Percentiles rank a stretch among this genome's conserved stretches.
Conservation (phyloP, 177 flowering plant species). For the Vitis hybrid region DNA sequence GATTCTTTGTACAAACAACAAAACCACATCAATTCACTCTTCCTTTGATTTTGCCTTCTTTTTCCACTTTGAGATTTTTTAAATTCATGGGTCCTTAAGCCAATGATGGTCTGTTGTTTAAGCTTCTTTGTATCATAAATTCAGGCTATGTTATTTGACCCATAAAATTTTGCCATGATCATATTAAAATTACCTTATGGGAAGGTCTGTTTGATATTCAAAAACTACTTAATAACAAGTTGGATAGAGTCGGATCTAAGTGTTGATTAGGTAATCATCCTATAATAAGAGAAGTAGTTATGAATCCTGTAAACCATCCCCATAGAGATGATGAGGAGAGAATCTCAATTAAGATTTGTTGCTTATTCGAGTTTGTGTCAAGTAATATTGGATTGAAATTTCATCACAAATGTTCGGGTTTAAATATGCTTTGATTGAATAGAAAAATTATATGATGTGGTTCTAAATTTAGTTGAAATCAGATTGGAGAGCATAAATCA, state of each 20-base stretch:
- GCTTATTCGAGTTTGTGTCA: too few species aligned
- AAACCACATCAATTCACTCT: background rate
- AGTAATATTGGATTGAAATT: too few species aligned
- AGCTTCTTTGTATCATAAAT: too few species aligned
- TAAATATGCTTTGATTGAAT: too few species aligned
- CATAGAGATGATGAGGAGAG: accelerated
- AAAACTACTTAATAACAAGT: accelerated
- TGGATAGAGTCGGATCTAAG: accelerated
- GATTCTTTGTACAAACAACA: conserved; percentile 2
- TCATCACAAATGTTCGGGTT: accelerated
- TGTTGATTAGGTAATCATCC: accelerated
- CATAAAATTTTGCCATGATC: too few species aligned
- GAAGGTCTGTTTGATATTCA: accelerated
- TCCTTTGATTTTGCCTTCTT: background rate
- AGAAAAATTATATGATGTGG: too few species aligned
- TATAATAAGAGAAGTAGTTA: too few species aligned
- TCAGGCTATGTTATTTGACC: too few species aligned
- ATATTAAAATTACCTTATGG: accelerated
- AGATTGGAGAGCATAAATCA: too few species aligned
- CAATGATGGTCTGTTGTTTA: too few species aligned
- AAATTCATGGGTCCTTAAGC: background rate
- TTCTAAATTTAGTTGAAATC: too few species aligned
- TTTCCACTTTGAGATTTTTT: background rate
- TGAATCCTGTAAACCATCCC: accelerated
- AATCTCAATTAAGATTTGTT: too few species aligned